Percentiles rank a stretch among this genome's conserved stretches.
phyloP scores from a whole-genome alignment of 192 early-diverging fungal genomes.

The Coemansia umbellata region DNA sequence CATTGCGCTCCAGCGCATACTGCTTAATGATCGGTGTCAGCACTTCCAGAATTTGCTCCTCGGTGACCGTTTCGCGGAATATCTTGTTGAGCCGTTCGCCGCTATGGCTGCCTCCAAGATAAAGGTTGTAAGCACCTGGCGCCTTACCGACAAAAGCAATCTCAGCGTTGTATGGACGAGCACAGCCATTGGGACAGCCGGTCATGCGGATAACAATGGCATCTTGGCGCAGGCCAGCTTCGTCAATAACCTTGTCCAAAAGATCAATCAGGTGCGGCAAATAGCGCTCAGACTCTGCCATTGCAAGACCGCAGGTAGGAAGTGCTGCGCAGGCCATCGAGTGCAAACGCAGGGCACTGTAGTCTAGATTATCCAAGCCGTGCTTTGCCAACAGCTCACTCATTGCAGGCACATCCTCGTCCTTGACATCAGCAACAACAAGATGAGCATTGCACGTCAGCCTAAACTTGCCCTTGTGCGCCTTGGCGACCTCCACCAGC shows the following conservation, averaged over 20 bases:
- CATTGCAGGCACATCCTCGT: constrained; percentile 57
- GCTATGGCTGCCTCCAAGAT: constrained; percentile 83
- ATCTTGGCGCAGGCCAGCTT: constrained; percentile 77
- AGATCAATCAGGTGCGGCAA: constrained; percentile 76
- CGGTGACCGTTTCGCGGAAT: constrained; percentile 83
- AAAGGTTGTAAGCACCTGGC: constrained; percentile 90
- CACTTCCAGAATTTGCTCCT: constrained; percentile 78
- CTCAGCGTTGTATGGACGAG: constrained; percentile 89
- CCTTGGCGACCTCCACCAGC: constrained; percentile 71
- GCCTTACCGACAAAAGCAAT: constrained; percentile 96
- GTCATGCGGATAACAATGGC: constrained; percentile 97
- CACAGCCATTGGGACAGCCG: constrained; percentile 98
- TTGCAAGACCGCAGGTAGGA: constrained; percentile 90
- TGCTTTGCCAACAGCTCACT: constrained; percentile 62
- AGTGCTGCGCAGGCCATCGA: constrained; percentile 96
- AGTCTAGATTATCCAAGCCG: constrained; percentile 72
- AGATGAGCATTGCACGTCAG: constrained; percentile 93
- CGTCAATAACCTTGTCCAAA: constrained; percentile 77
- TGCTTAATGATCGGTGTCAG: constrained; percentile 79
- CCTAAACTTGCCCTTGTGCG: constrained; percentile 74
- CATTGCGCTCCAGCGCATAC: constrained; percentile 65
- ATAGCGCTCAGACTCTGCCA: constrained; percentile 98
- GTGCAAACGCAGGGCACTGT: constrained; percentile 77
- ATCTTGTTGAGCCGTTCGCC: constrained; percentile 90
- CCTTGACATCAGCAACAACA: constrained; percentile 72